phyloP scores from a whole-genome alignment of 352 stramenopile species.

The Phytopythium kandeliae region DNA sequence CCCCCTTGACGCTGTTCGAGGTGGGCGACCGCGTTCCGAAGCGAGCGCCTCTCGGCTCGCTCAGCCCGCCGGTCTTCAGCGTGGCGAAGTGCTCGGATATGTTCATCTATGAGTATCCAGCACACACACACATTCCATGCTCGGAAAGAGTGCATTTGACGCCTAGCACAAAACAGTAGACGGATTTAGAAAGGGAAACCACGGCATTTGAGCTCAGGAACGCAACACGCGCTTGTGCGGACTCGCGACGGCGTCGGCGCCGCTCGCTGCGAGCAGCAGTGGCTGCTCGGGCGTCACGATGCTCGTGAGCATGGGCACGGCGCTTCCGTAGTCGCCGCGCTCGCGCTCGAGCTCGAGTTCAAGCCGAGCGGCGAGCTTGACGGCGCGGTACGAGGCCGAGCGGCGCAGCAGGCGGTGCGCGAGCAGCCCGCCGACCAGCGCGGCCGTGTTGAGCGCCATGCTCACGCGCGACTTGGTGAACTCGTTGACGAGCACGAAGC shows the following conservation, averaged over 20 bases:
- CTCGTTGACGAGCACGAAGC: conserved; percentile 80
- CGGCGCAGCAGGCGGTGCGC: conserved; percentile 50
- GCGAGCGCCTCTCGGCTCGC: too few species aligned
- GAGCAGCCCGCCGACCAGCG: conserved; percentile 23
- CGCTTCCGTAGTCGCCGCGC: conserved; percentile 3
- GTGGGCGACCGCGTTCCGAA: too few species aligned
- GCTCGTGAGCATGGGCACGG: conserved; percentile 7
- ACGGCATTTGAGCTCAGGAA: not conserved
- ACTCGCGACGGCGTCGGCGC: too few species aligned
- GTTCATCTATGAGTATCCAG: too few species aligned
- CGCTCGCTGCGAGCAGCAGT: not conserved
- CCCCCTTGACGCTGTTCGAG: too few species aligned
- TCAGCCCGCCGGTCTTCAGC: too few species aligned
- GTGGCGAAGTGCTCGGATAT: too few species aligned
- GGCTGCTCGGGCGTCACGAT: conserved; percentile 6
- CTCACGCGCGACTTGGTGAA: conserved; percentile 71
- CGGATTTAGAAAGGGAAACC: too few species aligned
- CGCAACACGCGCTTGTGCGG: not conserved
- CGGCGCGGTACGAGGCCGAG: conserved; percentile 7
- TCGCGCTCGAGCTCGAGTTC: conserved; percentile 9
- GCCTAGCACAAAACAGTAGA: too few species aligned
- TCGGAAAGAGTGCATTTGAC: too few species aligned
- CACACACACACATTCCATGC: too few species aligned
- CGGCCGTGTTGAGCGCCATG: conserved; percentile 48
- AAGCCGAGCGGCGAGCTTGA: conserved; percentile 7